Percentiles rank a stretch among this genome's conserved stretches.
Evolutionary conservation across 192 early-diverging fungal species (phyloP).

Genomic region (Obelidium mucronatum): DNA sequence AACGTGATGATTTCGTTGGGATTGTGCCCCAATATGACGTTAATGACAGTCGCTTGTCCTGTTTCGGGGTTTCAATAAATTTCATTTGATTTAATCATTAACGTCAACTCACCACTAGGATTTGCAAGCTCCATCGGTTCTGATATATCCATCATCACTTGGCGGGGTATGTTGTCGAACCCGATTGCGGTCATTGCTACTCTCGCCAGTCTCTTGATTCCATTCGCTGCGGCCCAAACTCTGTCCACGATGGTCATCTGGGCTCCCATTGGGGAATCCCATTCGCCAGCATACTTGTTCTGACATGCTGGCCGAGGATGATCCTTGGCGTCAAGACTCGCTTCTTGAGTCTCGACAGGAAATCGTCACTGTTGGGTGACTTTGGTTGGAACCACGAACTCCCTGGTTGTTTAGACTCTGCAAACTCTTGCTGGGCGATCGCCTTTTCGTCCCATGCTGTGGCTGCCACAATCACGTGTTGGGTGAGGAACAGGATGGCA

Average conservation of each 20-base stretch:
- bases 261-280: not conserved
- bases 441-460: not conserved
- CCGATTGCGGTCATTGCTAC: not conserved
- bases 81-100: not conserved
- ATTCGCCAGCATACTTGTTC: not conserved
- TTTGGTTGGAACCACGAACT: not conserved
- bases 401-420: not conserved
- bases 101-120: not conserved
- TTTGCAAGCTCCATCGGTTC: not conserved
- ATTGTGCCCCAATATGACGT: not conserved
- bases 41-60: not conserved
- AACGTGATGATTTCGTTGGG: slow-evolving; percentile 6
- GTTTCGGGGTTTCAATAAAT: not conserved
- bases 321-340: not conserved
- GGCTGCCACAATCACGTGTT: not conserved
- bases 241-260: not conserved
- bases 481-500: not conserved
- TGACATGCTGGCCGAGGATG: not conserved
- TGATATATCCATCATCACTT: not conserved
- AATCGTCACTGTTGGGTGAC: not conserved
- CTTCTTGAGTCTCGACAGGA: not conserved
- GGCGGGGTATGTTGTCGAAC: not conserved
- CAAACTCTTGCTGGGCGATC: not conserved
- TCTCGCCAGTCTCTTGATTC: not conserved
- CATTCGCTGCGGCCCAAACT: not conserved